A percentile compares a stretch with the other conserved stretches of the same genome.
These are phyloP conservation scores for Fraxinus baroniana DNA, from an alignment of 305 asterid genomes.

Conservation along the genomic window DNA sequence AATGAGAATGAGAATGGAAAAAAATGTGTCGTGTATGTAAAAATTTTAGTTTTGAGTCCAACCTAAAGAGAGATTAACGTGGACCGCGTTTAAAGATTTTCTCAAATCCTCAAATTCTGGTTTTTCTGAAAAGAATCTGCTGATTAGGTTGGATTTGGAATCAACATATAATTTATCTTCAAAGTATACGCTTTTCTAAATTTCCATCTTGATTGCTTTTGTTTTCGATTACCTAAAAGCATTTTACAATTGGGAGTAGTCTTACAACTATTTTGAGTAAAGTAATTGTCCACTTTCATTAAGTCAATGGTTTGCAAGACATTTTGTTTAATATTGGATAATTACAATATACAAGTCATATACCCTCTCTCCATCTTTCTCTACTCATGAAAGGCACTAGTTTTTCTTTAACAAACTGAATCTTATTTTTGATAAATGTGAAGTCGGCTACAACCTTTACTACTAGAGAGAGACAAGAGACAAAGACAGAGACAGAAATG, in stretches of 20 bases:
- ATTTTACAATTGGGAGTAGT: background rate
- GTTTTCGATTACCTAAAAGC: background rate
- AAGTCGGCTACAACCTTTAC: background rate
- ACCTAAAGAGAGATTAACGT: background rate
- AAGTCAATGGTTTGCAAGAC: background rate
- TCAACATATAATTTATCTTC: constrained; percentile 15
- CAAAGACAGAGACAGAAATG: background rate
- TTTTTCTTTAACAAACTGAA: background rate
- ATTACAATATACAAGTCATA: background rate
- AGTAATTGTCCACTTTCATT: background rate
- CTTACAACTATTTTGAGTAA: too few species aligned
- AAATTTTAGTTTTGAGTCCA: background rate
- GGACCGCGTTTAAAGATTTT: background rate
- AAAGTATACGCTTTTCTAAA: background rate
- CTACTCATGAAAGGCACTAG: background rate
- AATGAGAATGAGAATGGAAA: too few species aligned
- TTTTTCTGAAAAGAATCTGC: constrained; percentile 20
- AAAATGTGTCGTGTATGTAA: too few species aligned
- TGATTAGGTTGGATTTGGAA: background rate
- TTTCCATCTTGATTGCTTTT: background rate
- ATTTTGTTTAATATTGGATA: too few species aligned
- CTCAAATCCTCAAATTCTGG: background rate
- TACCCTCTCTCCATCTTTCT: background rate
- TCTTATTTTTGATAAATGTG: background rate
- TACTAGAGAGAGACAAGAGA: background rate